phyloP scores from a whole-genome alignment of 2,329 filamentous ascomycete genomes.

The Neurospora crassa region DNA sequence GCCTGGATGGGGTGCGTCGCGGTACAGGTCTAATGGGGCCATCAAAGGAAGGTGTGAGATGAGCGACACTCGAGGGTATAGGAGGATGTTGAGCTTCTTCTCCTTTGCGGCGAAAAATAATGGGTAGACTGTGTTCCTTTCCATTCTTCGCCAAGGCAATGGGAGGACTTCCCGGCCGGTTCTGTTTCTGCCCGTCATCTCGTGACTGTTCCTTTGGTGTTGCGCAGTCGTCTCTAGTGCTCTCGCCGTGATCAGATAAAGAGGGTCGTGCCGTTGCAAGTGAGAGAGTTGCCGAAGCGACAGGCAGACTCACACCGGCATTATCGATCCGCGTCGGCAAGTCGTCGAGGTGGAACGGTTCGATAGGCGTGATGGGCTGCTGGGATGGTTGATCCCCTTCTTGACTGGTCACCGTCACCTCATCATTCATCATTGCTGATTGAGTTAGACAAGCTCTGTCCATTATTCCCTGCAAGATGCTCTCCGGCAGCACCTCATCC shows the following conservation, averaged over 20 bases:
- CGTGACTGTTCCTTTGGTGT: slow-evolving; percentile 7
- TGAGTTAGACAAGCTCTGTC: slow-evolving; percentile 27
- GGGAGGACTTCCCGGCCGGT: slow-evolving; percentile 4
- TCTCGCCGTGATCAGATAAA: slow-evolving; percentile 8
- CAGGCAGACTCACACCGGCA: slow-evolving; percentile 24
- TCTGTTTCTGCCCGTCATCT: background rate
- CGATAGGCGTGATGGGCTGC: slow-evolving; percentile 31
- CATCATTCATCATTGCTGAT: slow-evolving; percentile 10
- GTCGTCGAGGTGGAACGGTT: slow-evolving; percentile 41
- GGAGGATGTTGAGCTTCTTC: background rate
- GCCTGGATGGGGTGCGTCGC: slow-evolving; percentile 13
- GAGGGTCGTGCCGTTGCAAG: slow-evolving; percentile 16
- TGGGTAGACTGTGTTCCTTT: slow-evolving; percentile 9
- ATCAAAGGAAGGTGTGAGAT: background rate
- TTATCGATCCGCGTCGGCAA: slow-evolving; percentile 33
- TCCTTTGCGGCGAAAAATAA: slow-evolving; percentile 10
- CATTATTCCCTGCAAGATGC: slow-evolving; percentile 37
- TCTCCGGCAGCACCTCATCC: slow-evolving; percentile 49
- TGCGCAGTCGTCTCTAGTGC: slow-evolving; percentile 7
- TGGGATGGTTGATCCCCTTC: slow-evolving; percentile 19
- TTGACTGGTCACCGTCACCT: slow-evolving; percentile 14
- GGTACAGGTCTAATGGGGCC: slow-evolving; percentile 6
- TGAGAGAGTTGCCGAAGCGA: slow-evolving; percentile 16
- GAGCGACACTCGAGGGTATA: slow-evolving; percentile 4
- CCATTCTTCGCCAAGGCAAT: slow-evolving; percentile 9